Percentiles rank a stretch among this genome's conserved stretches.
Conservation (phyloP, 2,329 filamentous ascomycete species). For the Thielaviopsis musarum region DNA sequence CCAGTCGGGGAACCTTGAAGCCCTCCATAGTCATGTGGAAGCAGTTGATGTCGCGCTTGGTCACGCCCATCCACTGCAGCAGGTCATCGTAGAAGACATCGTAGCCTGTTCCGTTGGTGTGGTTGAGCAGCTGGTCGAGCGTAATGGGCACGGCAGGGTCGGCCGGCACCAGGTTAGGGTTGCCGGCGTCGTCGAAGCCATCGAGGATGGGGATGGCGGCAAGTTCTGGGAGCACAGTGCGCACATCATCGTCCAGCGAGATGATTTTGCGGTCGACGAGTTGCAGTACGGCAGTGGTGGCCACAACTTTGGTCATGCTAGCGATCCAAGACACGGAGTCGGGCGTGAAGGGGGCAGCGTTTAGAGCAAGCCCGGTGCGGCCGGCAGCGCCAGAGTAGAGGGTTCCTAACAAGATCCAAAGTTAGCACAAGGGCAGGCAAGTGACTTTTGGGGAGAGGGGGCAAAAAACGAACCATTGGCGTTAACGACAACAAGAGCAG, state of each 20-base stretch:
- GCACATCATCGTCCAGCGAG: conserved; percentile 23
- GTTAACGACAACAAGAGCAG: conserved; percentile 21
- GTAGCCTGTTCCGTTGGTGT: conserved; percentile 31
- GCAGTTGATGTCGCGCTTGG: conserved; percentile 20
- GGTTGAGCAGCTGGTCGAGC: conserved; percentile 29
- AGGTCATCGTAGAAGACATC: conserved; percentile 25
- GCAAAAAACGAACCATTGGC: conserved; percentile 16
- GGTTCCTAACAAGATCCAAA: conserved; percentile 15
- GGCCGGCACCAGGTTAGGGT: conserved; percentile 4
- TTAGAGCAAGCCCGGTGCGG: conserved; percentile 18
- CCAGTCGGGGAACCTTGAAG: conserved; percentile 26
- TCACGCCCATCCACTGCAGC: conserved; percentile 22
- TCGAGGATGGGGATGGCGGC: conserved; percentile 14
- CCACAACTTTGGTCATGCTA: conserved; percentile 29
- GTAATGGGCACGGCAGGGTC: conserved; percentile 20
- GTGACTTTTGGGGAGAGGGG: neutral
- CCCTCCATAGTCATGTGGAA: conserved; percentile 21
- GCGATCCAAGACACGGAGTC: conserved; percentile 23
- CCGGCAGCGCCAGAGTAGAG: conserved; percentile 23
- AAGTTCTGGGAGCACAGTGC: conserved; percentile 21
- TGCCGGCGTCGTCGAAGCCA: conserved; percentile 1
- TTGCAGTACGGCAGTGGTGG: conserved; percentile 23
- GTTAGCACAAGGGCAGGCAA: too few species aligned
- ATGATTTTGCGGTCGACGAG: conserved; percentile 22
- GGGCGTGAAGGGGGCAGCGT: conserved; percentile 18